phyloP scores from a whole-genome alignment of 2,329 filamentous ascomycete species.

The Nigrograna mackinnonii region DNA sequence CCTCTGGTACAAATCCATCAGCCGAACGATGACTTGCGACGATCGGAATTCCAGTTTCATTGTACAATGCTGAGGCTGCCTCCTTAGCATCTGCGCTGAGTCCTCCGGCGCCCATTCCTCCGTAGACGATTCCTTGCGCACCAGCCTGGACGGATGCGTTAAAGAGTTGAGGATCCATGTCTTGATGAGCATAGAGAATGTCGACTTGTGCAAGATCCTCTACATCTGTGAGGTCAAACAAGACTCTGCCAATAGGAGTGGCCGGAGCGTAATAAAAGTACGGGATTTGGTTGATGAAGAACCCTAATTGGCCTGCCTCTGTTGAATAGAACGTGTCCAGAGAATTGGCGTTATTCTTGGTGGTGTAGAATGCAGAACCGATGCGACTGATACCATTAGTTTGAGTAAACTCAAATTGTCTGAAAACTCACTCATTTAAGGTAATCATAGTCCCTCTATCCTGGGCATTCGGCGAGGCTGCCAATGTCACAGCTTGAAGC shows the following conservation, averaged over 20 bases:
- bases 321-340: slow-evolving; percentile 64
- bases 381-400: slow-evolving; percentile 47
- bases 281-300: slow-evolving; percentile 61
- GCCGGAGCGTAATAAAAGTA: slow-evolving; percentile 63
- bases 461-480: slow-evolving; percentile 48
- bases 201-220: slow-evolving; percentile 59
- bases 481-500: slow-evolving; percentile 62
- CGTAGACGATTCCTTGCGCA: slow-evolving; percentile 59
- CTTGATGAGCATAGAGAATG: slow-evolving; percentile 60
- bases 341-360: slow-evolving; percentile 66
- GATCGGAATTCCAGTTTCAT: slow-evolving; percentile 52
- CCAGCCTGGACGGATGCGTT: slow-evolving; percentile 53
- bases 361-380: slow-evolving; percentile 59
- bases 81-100: slow-evolving; percentile 31
- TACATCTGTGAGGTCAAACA: slow-evolving; percentile 42
- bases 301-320: slow-evolving; percentile 59
- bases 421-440: slow-evolving; percentile 55
- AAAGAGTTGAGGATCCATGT: slow-evolving; percentile 53
- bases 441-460: slow-evolving; percentile 63
- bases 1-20: slow-evolving; percentile 55
- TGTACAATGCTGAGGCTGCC: slow-evolving; percentile 50
- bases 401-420: background rate
- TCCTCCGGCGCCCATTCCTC: slow-evolving; percentile 59
- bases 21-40: slow-evolving; percentile 57
- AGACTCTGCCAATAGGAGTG: slow-evolving; percentile 48